Conservation (phyloP, 331 rosid species). For the Pyrus hybrid region DNA sequence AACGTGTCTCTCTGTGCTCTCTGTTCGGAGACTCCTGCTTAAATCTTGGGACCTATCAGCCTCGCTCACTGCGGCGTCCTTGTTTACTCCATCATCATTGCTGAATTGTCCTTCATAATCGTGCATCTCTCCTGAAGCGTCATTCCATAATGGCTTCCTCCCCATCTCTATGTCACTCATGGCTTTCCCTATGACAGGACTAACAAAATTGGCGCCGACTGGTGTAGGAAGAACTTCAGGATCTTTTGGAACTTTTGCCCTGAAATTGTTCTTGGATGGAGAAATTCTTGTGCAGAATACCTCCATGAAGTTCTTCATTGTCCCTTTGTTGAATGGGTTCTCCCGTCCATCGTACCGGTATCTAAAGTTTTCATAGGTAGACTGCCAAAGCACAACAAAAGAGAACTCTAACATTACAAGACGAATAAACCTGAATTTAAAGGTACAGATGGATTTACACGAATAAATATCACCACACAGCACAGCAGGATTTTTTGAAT, state of each 20-base stretch:
- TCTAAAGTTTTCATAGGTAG: slow-evolving; percentile 65
- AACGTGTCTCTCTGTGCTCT: slow-evolving; percentile 26
- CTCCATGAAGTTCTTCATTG: slow-evolving; percentile 40
- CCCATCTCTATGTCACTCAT: slow-evolving; percentile 36
- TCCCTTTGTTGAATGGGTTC: slow-evolving; percentile 53
- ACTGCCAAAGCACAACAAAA: slow-evolving; percentile 21
- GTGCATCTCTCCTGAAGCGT: slow-evolving; percentile 12
- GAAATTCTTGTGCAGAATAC: slow-evolving; percentile 50
- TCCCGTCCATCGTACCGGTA: slow-evolving; percentile 41
- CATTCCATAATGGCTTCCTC: slow-evolving; percentile 27
- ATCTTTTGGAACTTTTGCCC: slow-evolving; percentile 45
- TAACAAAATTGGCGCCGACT: slow-evolving; percentile 19
- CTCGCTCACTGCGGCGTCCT: slow-evolving; percentile 20
- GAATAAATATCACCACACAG: neutral
- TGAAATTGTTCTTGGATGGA: slow-evolving; percentile 54
- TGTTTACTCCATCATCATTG: slow-evolving; percentile 18
- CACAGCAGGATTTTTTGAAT: neutral
- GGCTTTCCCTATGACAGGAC: slow-evolving; percentile 36
- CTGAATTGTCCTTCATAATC: slow-evolving; percentile 19
- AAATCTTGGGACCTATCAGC: slow-evolving; percentile 28
- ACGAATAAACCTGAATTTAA: neutral
- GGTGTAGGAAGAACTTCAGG: slow-evolving; percentile 12
- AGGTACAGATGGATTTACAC: neutral
- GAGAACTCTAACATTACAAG: neutral
- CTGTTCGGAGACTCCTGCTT: slow-evolving; percentile 24